A percentile compares a stretch with the other conserved stretches of the same genome.
Conservation (phyloP, 345 rosid species). For the Hypericum androsaemum region DNA sequence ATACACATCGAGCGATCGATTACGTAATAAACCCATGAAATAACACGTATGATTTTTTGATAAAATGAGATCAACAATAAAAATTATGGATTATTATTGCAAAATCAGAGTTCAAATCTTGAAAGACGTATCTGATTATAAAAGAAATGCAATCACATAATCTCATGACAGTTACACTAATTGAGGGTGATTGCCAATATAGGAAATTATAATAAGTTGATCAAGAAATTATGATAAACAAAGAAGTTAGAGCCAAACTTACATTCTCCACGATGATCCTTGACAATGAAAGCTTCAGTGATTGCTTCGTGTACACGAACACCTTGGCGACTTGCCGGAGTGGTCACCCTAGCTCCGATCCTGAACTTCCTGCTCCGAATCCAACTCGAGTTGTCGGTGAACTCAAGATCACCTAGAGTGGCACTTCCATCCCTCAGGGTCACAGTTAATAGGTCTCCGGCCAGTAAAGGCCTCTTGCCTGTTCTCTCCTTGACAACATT, state of each 20-base stretch:
- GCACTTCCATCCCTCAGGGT: conserved; percentile 49
- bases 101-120: too few species aligned
- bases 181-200: not conserved
- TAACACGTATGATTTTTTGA: too few species aligned
- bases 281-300: conserved; percentile 66
- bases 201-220: not conserved
- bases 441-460: conserved; percentile 52
- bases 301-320: conserved; percentile 55
- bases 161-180: too few species aligned
- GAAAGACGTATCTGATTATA: too few species aligned
- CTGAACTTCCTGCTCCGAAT: conserved; percentile 68
- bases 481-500: conserved; percentile 58
- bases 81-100: too few species aligned
- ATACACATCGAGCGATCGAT: too few species aligned
- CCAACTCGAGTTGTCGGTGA: conserved; percentile 96
- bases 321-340: conserved; percentile 37
- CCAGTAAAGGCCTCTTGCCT: conserved; percentile 79
- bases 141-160: too few species aligned
- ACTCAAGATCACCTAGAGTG: conserved; percentile 48
- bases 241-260: conserved; percentile 26
- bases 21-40: too few species aligned
- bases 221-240: not conserved
- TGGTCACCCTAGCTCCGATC: conserved; percentile 53
- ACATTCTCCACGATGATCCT: conserved; percentile 97
- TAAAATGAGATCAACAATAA: too few species aligned